Base-by-base conservation (phyloP, 352 stramenopile genomes). In the Globisporangium paddicum region DNA sequence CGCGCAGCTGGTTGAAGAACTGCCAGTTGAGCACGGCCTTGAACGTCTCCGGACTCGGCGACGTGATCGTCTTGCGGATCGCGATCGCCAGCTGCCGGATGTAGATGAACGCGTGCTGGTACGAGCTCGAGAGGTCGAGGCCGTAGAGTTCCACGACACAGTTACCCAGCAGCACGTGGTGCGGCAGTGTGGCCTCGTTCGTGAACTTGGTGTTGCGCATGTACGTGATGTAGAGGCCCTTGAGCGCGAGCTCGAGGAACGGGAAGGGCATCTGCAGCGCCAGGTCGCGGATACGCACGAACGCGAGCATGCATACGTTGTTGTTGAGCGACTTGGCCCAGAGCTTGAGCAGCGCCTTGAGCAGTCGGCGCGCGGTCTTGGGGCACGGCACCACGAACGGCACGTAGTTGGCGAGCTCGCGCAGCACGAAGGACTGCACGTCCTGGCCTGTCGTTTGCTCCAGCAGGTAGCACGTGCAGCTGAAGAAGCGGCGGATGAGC, bases 71-170 rank as follows among this genome's bases (percentile, higher is more conserved):
- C 54, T 96, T 96, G 58, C 97, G 87, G 48, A 99, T 82, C 69
- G 98, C 92, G 55, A 99, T 93, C n/a, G 97, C 97, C 50, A 99
- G 74, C 71, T 99, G 95, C 30, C 97, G 91, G 54, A 99, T 98
- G 79, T 99, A 99, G 28, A 99, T 86, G 70, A 99, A 99, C 19
- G 97, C 96, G 75, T 99, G 96, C 72, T 99, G 97, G 82, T 99
- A 99, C 44, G 96, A 96, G 58, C 90, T 97, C 19, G 90, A 88
- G 46, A 98, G 81, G 72, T 99, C 96, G 18, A 99, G 67, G 16
- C 89, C 88, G 64, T 98, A 99, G 19, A 99, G 79, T 68, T 99
- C 96, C n/a, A 99, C 96, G 16, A 99, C 78, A 72, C 96, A 99
- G 69, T 99, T 99, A 46, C 91, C 93, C 75, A 99, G 95, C 58